Conservation (phyloP, 164 flowering plant species). For the Macadamia tetraphylla region DNA sequence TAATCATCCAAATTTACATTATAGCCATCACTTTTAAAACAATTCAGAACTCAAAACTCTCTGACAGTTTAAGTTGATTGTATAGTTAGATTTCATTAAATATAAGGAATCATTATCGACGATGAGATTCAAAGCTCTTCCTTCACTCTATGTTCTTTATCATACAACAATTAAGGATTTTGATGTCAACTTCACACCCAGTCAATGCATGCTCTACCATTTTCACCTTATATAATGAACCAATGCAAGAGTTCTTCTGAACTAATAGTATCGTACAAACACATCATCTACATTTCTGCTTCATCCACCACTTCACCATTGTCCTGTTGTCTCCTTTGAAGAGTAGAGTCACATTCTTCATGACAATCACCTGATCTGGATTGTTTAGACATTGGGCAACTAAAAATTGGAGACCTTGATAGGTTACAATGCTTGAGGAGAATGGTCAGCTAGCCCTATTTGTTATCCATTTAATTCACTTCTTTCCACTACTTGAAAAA, state of each 20-base stretch:
- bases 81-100: no score
- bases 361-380: constrained; percentile 14
- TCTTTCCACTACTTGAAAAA: neutral
- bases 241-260: constrained; percentile 80
- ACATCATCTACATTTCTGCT: constrained; percentile 30
- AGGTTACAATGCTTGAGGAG: constrained; percentile 43
- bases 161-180: constrained; percentile 69
- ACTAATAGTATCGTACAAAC: constrained; percentile 51
- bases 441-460: constrained; percentile 67
- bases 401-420: constrained; percentile 22
- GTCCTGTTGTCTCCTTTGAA: constrained; percentile 8
- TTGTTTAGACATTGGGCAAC: constrained; percentile 23
- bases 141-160: constrained; percentile 65
- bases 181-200: constrained; percentile 76
- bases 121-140: constrained; percentile 42
- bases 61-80: no score
- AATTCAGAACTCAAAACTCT: no score
- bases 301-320: constrained; percentile 18
- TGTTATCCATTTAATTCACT: constrained; percentile 4
- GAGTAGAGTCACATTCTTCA: constrained; percentile 18
- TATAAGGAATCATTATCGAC: no score
- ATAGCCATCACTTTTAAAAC: no score
- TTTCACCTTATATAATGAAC: constrained; percentile 84
- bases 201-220: constrained; percentile 74
- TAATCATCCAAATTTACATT: no score